These are phyloP conservation scores for Rhizophagus prolifer DNA, from an alignment of 192 early-diverging fungal genomes.

Conservation along the genomic window DNA sequence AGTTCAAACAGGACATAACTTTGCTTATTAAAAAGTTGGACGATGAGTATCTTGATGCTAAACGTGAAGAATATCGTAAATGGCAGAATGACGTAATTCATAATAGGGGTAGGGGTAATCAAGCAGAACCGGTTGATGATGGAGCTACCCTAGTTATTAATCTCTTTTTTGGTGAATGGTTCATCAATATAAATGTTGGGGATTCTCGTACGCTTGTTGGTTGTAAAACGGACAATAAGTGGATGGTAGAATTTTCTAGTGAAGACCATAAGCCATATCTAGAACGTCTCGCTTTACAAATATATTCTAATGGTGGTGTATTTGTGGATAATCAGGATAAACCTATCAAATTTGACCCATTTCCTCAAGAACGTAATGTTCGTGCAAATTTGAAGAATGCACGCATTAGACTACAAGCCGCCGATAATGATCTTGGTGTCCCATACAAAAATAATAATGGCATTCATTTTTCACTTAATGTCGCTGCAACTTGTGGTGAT, in stretches of 20 bases:
- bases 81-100: slow-evolving; percentile 24
- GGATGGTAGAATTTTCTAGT: slow-evolving; percentile 52
- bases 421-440: slow-evolving; percentile 39
- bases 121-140: slow-evolving; percentile 45
- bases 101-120: too few species aligned
- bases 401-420: slow-evolving; percentile 51
- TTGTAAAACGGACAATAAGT: slow-evolving; percentile 40
- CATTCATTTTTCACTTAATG: slow-evolving; percentile 51
- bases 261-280: slow-evolving; percentile 61
- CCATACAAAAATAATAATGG: slow-evolving; percentile 39
- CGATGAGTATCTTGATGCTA: slow-evolving; percentile 51
- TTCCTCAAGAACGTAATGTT: slow-evolving; percentile 48
- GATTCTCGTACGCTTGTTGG: slow-evolving; percentile 56
- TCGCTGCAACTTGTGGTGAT: slow-evolving; percentile 58
- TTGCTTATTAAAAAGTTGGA: slow-evolving; percentile 47
- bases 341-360: slow-evolving; percentile 52
- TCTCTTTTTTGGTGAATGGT: slow-evolving; percentile 56
- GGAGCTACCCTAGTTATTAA: slow-evolving; percentile 58
- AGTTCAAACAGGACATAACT: slow-evolving; percentile 45
- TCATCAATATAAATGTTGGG: slow-evolving; percentile 57
- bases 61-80: slow-evolving; percentile 45
- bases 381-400: slow-evolving; percentile 54
- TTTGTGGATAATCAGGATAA: slow-evolving; percentile 61
- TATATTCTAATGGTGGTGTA: slow-evolving; percentile 58
- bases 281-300: slow-evolving; percentile 54